phyloP scores from a whole-genome alignment of 805 yeast species.

The Candida maesae region DNA sequence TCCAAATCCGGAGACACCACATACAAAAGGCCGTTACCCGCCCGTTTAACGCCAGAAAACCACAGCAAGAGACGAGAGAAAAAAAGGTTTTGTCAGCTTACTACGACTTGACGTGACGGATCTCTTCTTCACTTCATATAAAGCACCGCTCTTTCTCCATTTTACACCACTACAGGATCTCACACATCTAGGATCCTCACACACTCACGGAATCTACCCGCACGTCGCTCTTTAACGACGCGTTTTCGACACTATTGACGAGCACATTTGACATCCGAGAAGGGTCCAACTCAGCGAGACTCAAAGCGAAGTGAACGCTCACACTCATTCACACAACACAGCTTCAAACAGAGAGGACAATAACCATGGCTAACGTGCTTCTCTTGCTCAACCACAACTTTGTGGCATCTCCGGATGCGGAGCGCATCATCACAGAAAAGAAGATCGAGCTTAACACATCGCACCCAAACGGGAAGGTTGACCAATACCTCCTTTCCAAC shows the following conservation, averaged over 20 bases:
- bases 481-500: conserved; percentile 26
- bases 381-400: conserved; percentile 25
- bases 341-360: neutral
- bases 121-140: no score
- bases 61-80: neutral
- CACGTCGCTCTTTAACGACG: neutral
- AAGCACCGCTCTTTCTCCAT: no score
- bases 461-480: conserved; percentile 16
- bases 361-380: conserved; percentile 21
- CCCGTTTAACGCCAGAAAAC: neutral
- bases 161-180: no score
- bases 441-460: conserved; percentile 14
- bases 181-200: neutral
- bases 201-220: neutral
- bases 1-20: neutral
- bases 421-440: conserved; percentile 15
- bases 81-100: neutral
- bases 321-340: neutral
- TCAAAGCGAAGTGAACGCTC: neutral
- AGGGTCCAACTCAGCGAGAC: neutral
- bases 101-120: neutral
- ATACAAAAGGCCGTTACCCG: conserved; percentile 1
- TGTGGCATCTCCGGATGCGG: conserved; percentile 25
- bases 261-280: neutral
- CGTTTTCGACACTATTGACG: neutral